A percentile compares a stretch with the other conserved stretches of the same genome.
Evolutionary conservation across 805 yeast species (phyloP).

Genomic region (Candida anglica): DNA sequence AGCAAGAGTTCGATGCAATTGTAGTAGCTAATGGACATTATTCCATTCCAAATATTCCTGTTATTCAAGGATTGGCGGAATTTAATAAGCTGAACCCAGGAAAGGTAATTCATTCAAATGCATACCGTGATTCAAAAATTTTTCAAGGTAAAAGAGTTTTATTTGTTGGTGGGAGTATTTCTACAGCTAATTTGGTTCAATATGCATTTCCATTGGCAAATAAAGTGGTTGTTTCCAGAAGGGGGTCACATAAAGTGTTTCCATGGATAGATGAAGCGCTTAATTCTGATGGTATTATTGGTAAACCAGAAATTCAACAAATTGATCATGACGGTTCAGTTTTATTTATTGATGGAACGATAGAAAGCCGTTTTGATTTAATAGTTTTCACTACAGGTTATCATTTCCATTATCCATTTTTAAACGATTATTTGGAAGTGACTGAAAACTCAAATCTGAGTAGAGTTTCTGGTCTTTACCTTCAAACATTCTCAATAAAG

Average conservation of each 20-base stretch:
- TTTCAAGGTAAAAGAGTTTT: constrained; percentile 38
- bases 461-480: constrained; percentile 35
- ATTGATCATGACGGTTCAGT: constrained; percentile 19
- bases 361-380: constrained; percentile 27
- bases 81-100: constrained; percentile 44
- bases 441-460: constrained; percentile 19
- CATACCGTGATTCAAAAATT: constrained; percentile 44
- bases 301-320: constrained; percentile 21
- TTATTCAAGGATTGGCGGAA: constrained; percentile 47
- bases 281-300: constrained; percentile 24
- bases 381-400: constrained; percentile 52
- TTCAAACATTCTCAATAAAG: constrained; percentile 33
- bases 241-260: constrained; percentile 23
- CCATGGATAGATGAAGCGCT: constrained; percentile 38
- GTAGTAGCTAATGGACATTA: constrained; percentile 63
- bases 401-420: constrained; percentile 43
- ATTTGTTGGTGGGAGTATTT: constrained; percentile 40
- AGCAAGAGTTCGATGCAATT: constrained; percentile 54
- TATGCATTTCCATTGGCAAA: constrained; percentile 26
- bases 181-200: constrained; percentile 42
- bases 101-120: constrained; percentile 53
- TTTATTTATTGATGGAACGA: constrained; percentile 22
- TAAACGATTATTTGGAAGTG: constrained; percentile 18
- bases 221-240: constrained; percentile 21
- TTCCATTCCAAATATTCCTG: constrained; percentile 59